Evolutionary conservation across 495 filamentous ascomycete genomes (phyloP).

Genomic region (Neurospora tetraspora): DNA sequence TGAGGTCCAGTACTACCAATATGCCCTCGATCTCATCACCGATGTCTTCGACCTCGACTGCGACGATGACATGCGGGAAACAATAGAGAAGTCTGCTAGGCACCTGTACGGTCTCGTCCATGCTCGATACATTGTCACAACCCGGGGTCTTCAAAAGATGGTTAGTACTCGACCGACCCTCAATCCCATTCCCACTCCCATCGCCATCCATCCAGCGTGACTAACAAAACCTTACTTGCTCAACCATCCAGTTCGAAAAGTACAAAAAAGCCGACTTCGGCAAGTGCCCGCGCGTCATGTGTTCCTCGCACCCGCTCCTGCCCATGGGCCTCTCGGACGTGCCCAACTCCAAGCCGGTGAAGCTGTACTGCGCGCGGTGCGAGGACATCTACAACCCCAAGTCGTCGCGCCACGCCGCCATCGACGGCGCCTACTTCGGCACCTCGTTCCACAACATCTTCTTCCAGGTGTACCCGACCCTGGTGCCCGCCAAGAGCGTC

Average conservation of each 20-base stretch:
- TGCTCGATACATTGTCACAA: constrained; percentile 95
- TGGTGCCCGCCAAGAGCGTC: constrained; percentile 75
- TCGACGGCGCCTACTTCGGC: constrained; percentile 97
- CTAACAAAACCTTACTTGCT: constrained; percentile 6
- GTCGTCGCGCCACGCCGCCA: constrained; percentile 85
- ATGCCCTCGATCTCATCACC: constrained; percentile 98
- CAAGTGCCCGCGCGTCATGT: constrained; percentile 94
- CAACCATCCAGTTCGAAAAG: constrained; percentile 77
- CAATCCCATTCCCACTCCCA: background rate
- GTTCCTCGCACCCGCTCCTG: constrained; percentile 80
- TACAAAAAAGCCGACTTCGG: constrained; percentile 98
- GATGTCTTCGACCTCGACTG: constrained; percentile 99
- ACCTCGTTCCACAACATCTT: constrained; percentile 97
- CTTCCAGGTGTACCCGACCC: constrained; percentile 91
- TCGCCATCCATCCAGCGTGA: background rate
- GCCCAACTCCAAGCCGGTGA: constrained; percentile 75
- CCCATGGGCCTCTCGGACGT: constrained; percentile 89
- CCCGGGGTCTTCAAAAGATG: constrained; percentile 90
- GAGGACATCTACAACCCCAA: constrained; percentile 99
- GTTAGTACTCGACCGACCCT: constrained; percentile 37
- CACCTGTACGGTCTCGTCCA: constrained; percentile 96
- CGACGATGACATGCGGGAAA: constrained; percentile 94
- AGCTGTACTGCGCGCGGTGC: constrained; percentile 92
- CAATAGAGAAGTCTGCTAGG: constrained; percentile 93
- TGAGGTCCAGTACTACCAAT: constrained; percentile 97